Evolutionary conservation across 495 filamentous ascomycete genomes (phyloP).

Genomic region (Penicillium mononematosum): DNA sequence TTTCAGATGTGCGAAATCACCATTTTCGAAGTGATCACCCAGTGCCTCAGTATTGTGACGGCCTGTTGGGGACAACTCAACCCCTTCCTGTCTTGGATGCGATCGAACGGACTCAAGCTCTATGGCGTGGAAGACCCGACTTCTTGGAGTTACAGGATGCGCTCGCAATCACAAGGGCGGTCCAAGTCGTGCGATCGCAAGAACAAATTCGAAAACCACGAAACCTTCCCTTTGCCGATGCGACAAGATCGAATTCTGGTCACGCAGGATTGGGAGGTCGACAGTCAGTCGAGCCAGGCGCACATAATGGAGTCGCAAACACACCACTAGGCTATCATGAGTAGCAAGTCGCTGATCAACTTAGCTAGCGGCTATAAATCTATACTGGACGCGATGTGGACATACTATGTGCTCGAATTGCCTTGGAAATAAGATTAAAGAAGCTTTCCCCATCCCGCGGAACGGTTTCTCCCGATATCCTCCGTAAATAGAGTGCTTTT

Average conservation of each 20-base stretch:
- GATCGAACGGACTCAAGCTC: constrained; percentile 26
- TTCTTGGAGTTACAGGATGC: constrained; percentile 15
- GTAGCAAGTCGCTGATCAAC: not conserved
- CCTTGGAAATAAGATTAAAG: not conserved
- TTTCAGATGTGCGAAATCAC: constrained; percentile 12
- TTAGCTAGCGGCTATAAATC: not conserved
- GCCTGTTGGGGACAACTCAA: constrained; percentile 28
- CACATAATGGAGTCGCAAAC: constrained; percentile 19
- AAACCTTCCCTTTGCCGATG: constrained; percentile 2
- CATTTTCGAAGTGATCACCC: constrained; percentile 16
- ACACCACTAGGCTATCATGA: constrained; percentile 5
- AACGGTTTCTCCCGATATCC: not conserved
- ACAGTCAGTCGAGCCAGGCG: constrained; percentile 25
- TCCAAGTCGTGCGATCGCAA: constrained; percentile 8
- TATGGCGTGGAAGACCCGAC: constrained; percentile 21
- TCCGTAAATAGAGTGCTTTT: too few relatives aligned
- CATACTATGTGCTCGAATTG: not conserved
- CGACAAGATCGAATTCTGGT: constrained; percentile 17
- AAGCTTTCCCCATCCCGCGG: not conserved
- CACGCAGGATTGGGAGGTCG: constrained; percentile 25
- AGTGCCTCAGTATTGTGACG: constrained; percentile 26
- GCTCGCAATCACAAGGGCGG: constrained; percentile 15
- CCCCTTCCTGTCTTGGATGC: constrained; percentile 25
- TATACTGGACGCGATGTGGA: not conserved
- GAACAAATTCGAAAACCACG: not conserved